Evolutionary conservation across 2,329 filamentous ascomycete species (phyloP).

Genomic region (Colletotrichum australisinense): DNA sequence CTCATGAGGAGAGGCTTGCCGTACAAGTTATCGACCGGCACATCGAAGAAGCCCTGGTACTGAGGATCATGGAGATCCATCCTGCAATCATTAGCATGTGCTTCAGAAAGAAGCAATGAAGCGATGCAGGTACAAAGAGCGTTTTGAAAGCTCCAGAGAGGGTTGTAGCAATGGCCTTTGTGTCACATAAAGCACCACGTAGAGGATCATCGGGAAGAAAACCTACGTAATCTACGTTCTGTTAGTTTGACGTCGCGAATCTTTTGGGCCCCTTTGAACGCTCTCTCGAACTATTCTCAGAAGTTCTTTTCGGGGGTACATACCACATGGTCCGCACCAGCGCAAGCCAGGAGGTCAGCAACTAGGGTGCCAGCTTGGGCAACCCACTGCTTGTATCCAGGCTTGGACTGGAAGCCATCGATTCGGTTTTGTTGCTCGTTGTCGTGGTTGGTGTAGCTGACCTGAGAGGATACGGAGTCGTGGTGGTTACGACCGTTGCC

Average conservation of each 20-base stretch:
- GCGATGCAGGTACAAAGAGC: not conserved
- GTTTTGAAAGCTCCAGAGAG: not conserved
- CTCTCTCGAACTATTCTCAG: not conserved
- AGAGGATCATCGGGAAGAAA: conserved; percentile 27
- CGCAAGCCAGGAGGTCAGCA: conserved; percentile 93
- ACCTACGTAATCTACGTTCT: conserved; percentile 37
- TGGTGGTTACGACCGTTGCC: conserved; percentile 50
- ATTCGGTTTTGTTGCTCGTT: conserved; percentile 68
- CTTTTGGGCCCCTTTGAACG: not conserved
- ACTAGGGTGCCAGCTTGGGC: conserved; percentile 96
- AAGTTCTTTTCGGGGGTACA: conserved; percentile 37
- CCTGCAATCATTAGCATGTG: conserved; percentile 40
- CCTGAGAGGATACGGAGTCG: conserved; percentile 54
- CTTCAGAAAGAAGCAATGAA: conserved; percentile 27
- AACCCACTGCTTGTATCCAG: conserved; percentile 98
- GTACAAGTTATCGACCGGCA: conserved; percentile 97
- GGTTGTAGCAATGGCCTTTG: not conserved
- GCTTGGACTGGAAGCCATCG: conserved; percentile 78
- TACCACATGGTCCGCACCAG: conserved; percentile 89
- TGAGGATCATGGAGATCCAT: conserved; percentile 98
- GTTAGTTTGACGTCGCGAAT: not conserved
- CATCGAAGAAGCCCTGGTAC: conserved; percentile 99
- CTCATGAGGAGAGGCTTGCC: conserved; percentile 79
- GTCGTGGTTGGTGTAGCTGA: conserved; percentile 68
- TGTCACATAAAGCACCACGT: not conserved